Conservation (phyloP, 805 yeast species). For the Metschnikowia gelsemii region DNA sequence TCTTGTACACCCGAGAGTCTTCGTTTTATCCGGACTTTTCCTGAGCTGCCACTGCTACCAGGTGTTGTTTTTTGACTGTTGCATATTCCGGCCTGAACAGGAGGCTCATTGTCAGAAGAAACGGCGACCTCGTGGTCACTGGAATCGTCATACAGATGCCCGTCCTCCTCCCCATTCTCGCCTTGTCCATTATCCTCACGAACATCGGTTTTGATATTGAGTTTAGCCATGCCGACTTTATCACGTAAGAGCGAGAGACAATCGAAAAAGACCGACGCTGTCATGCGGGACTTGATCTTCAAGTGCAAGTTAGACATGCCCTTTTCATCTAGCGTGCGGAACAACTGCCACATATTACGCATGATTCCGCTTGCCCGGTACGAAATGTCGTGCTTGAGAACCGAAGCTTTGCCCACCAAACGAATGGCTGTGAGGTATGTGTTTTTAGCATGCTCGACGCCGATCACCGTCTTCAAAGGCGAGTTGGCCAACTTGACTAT, state of each 20-base stretch:
- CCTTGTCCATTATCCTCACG: conserved; percentile 25
- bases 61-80: conserved; percentile 38
- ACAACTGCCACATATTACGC: conserved; percentile 90
- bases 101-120: conserved; percentile 26
- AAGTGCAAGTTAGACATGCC: conserved; percentile 43
- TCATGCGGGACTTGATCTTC: conserved; percentile 77
- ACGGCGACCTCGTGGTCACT: conserved; percentile 3
- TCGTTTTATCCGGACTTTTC: conserved; percentile 40
- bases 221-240: conserved; percentile 80
- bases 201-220: conserved; percentile 38
- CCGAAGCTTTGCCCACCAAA: conserved; percentile 74
- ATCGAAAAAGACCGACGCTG: conserved; percentile 91
- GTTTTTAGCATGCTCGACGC: conserved; percentile 67
- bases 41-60: conserved; percentile 37
- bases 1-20: conserved; percentile 54
- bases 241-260: conserved; percentile 81
- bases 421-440: conserved; percentile 66
- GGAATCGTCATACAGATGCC: conserved; percentile 24
- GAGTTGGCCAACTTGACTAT: conserved; percentile 80
- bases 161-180: conserved; percentile 21
- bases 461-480: conserved; percentile 62
- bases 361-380: conserved; percentile 91
- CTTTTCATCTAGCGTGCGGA: conserved; percentile 63
- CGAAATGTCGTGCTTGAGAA: conserved; percentile 88
- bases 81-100: conserved; percentile 13